Conservation (phyloP, 2,329 filamentous ascomycete species). For the Parastagonospora nodorum region DNA sequence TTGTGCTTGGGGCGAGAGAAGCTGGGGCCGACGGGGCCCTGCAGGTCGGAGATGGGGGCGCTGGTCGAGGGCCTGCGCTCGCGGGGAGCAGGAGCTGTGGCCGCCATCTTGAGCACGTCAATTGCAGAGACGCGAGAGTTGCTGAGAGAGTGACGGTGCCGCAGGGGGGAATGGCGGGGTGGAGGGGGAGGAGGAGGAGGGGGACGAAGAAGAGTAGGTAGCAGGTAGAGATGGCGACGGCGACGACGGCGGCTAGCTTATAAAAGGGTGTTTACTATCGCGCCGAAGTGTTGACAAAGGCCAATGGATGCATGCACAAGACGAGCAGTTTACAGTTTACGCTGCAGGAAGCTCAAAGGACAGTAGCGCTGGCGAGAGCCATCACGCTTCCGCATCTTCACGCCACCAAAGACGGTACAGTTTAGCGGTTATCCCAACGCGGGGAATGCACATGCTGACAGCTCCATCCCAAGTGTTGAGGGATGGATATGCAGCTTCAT, state of each 20-base stretch:
- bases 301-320: neutral
- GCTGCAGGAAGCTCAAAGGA: neutral
- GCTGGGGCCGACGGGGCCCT: constrained; percentile 82
- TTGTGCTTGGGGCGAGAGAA: constrained; percentile 96
- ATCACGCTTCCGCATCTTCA: neutral
- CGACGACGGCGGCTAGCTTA: constrained; percentile 4
- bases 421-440: neutral
- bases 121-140: constrained; percentile 33
- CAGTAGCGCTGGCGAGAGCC: constrained; percentile 1
- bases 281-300: neutral
- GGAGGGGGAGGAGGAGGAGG: constrained; percentile 21
- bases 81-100: constrained; percentile 53
- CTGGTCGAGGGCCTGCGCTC: constrained; percentile 82
- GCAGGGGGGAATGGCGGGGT: constrained; percentile 35
- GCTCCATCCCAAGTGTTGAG: constrained; percentile 28
- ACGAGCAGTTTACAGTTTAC: neutral
- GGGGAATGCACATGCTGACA: constrained; percentile 19
- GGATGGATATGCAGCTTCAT: constrained; percentile 24
- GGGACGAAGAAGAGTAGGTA: constrained; percentile 5
- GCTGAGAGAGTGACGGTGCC: constrained; percentile 27
- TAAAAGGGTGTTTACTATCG: neutral
- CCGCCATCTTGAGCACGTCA: constrained; percentile 39
- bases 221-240: neutral
- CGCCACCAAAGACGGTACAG: neutral
- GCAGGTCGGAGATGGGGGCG: constrained; percentile 83